phyloP scores from a whole-genome alignment of 495 filamentous ascomycete species.

The Viridothelium virens region DNA sequence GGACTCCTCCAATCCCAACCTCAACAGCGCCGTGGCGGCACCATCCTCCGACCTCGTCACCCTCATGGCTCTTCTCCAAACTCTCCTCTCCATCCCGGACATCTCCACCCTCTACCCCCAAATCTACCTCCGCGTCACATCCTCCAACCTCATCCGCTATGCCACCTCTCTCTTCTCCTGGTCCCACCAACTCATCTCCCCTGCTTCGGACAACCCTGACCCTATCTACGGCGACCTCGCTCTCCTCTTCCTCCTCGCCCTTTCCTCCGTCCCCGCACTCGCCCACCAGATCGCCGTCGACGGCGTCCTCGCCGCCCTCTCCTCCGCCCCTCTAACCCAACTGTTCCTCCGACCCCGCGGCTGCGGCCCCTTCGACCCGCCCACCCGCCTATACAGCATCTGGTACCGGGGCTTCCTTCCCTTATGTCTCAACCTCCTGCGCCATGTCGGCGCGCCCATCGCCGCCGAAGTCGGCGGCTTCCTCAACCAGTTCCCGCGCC shows the following conservation, averaged over 20 bases:
- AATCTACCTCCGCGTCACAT: constrained; percentile 53
- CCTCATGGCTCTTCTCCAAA: constrained; percentile 81
- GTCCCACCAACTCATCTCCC: constrained; percentile 64
- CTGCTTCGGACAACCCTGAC: constrained; percentile 45
- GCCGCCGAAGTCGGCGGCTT: constrained; percentile 79
- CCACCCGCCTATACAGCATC: constrained; percentile 62
- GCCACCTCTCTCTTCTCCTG: constrained; percentile 87
- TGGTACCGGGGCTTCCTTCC: constrained; percentile 86
- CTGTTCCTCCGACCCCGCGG: constrained; percentile 59
- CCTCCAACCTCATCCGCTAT: constrained; percentile 60
- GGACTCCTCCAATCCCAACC: constrained; percentile 28
- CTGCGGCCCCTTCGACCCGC: constrained; percentile 62
- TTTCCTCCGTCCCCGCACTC: constrained; percentile 71
- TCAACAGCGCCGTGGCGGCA: constrained; percentile 17
- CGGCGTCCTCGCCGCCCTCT: constrained; percentile 72
- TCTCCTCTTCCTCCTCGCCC: constrained; percentile 76
- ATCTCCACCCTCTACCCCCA: constrained; percentile 54
- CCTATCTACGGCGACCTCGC: constrained; percentile 91
- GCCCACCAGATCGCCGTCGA: constrained; percentile 84
- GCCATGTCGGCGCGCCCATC: constrained; percentile 63
- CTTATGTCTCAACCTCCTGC: constrained; percentile 80
- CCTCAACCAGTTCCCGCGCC: constrained; percentile 72
- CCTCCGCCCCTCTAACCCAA: constrained; percentile 64
- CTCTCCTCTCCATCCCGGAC: constrained; percentile 62
- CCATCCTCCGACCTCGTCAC: constrained; percentile 70